Percentiles rank a stretch among this genome's conserved stretches.
Conservation (phyloP, 441 rosid genomes). For the Erysimum cheiri region DNA sequence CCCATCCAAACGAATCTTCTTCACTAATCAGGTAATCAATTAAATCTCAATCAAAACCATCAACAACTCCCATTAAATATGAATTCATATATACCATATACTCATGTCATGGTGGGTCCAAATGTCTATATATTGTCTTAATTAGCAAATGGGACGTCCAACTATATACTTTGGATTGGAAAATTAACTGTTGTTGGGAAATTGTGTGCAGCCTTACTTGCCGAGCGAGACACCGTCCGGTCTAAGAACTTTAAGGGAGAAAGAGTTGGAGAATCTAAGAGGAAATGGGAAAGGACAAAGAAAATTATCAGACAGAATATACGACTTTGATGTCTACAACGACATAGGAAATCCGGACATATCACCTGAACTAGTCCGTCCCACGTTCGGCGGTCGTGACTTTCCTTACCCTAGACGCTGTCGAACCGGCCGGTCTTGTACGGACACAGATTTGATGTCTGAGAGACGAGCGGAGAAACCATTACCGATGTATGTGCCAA, state of each 20-base stretch:
- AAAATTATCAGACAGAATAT: conserved; percentile 78
- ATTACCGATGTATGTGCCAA: conserved; percentile 81
- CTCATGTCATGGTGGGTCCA: conserved; percentile 35
- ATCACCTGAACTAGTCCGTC: conserved; percentile 63
- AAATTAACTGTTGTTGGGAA: conserved; percentile 8
- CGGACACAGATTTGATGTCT: conserved; percentile 61
- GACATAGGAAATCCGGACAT: conserved; percentile 95
- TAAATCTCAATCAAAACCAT: not conserved
- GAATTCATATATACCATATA: conserved; percentile 2
- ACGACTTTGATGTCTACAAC: conserved; percentile 82
- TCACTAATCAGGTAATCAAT: conserved; percentile 74
- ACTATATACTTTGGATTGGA: conserved; percentile 9
- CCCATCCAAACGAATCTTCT: conserved; percentile 71
- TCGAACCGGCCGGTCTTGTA: conserved; percentile 76
- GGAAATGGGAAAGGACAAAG: conserved; percentile 77
- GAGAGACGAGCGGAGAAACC: conserved; percentile 93
- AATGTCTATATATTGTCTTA: not conserved
- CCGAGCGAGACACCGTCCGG: conserved; percentile 84
- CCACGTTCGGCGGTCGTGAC: conserved; percentile 70
- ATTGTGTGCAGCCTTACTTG: conserved; percentile 74
- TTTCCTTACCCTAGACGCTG: conserved; percentile 90
- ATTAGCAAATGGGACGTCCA: conserved; percentile 17
- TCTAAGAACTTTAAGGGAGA: conserved; percentile 65
- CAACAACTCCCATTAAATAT: not conserved
- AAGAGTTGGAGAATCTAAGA: conserved; percentile 68